phyloP scores from a whole-genome alignment of 2,329 filamentous ascomycete genomes.

The Ascochyta pisi region DNA sequence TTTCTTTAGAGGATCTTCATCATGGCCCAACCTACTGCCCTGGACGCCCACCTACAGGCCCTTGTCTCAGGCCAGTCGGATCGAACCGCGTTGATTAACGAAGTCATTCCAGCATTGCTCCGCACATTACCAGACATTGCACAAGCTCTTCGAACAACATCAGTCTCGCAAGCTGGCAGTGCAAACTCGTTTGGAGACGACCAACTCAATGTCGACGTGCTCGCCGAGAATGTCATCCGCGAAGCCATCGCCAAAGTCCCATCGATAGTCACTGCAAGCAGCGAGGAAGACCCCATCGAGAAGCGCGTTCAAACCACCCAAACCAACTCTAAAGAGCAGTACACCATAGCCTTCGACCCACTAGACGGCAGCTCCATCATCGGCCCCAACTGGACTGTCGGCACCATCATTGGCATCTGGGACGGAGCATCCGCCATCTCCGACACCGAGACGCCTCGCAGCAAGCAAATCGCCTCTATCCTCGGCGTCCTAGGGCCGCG shows the following conservation, averaged over 20 bases:
- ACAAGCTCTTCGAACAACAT: slow-evolving; percentile 21
- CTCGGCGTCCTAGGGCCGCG: slow-evolving; percentile 45
- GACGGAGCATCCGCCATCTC: slow-evolving; percentile 34
- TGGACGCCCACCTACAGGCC: slow-evolving; percentile 3
- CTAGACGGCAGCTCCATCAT: slow-evolving; percentile 69
- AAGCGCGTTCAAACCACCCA: slow-evolving; percentile 15
- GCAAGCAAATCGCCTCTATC: slow-evolving; percentile 42
- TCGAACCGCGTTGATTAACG: slow-evolving; percentile 7
- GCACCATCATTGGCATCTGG: slow-evolving; percentile 68
- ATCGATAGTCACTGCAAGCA: slow-evolving; percentile 64
- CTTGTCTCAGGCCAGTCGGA: slow-evolving; percentile 5
- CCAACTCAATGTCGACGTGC: slow-evolving; percentile 65
- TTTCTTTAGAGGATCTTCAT: neutral
- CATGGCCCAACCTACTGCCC: slow-evolving; percentile 5
- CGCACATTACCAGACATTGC: slow-evolving; percentile 26
- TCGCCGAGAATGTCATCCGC: slow-evolving; percentile 64
- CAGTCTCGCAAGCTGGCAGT: slow-evolving; percentile 34
- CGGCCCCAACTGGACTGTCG: slow-evolving; percentile 48
- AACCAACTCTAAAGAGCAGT: slow-evolving; percentile 50
- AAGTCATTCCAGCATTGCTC: slow-evolving; percentile 28
- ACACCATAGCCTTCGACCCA: slow-evolving; percentile 68
- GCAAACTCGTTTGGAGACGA: slow-evolving; percentile 63
- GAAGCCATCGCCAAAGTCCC: slow-evolving; percentile 61
- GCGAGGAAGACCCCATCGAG: slow-evolving; percentile 30
- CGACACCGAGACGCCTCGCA: slow-evolving; percentile 18